Conservation (phyloP, 2,329 filamentous ascomycete genomes). For the Fusarium phyllophilum region DNA sequence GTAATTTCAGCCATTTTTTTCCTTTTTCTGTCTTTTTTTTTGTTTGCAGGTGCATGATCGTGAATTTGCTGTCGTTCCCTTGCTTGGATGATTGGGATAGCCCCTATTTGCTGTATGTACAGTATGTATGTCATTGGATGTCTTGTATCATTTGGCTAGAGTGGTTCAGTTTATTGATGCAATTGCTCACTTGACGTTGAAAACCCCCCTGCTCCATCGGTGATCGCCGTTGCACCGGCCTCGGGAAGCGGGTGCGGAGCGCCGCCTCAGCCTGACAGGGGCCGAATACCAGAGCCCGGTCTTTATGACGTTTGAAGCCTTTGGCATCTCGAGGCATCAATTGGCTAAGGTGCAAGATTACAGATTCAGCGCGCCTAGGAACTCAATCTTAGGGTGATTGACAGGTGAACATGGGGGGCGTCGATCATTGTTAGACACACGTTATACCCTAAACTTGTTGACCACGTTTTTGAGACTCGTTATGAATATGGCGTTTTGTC, state of each 20-base stretch:
- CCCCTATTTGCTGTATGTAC: not conserved
- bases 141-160: not conserved
- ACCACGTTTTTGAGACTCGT: not conserved
- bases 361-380: constrained; percentile 2
- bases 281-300: not conserved
- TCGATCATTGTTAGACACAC: not conserved
- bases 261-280: constrained; percentile 41
- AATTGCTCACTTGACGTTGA: constrained; percentile 1
- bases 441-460: constrained; percentile 1
- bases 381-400: constrained; percentile 22
- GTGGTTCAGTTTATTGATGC: not conserved
- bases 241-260: constrained; percentile 20
- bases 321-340: not conserved
- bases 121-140: not conserved
- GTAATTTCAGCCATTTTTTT: constrained; percentile 31
- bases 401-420: constrained; percentile 2
- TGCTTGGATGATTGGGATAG: not conserved
- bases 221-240: constrained; percentile 39
- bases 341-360: constrained; percentile 2
- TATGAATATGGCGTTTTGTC: constrained; percentile 15
- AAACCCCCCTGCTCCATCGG: constrained; percentile 28
- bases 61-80: not conserved
- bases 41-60: not conserved
- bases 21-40: constrained; percentile 1
- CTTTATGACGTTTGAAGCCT: constrained; percentile 20